Conservation (phyloP, 2,329 filamentous ascomycete species). For the Parasarocladium wereldwijsianum region DNA sequence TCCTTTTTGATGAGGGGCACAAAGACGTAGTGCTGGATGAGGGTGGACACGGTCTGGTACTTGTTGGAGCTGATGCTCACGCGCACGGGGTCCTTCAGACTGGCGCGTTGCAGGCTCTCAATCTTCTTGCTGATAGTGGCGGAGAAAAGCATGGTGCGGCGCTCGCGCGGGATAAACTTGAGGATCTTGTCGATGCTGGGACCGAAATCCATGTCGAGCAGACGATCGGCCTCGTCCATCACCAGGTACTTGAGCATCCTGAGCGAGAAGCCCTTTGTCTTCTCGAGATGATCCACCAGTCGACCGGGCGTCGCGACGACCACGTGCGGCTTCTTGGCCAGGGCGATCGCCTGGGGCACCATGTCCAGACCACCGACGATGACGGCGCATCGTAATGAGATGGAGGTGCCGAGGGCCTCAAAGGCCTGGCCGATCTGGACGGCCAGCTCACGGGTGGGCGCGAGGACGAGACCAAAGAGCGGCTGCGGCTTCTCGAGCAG, state of each 20-base stretch:
- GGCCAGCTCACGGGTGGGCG: conserved; percentile 85
- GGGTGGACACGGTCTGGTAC: conserved; percentile 81
- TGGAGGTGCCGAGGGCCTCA: conserved; percentile 73
- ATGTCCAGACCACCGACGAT: conserved; percentile 94
- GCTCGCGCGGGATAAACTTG: conserved; percentile 67
- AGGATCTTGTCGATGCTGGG: conserved; percentile 87
- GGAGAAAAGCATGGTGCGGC: conserved; percentile 78
- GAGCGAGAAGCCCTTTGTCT: conserved; percentile 90
- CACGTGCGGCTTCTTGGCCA: conserved; percentile 93
- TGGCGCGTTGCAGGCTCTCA: conserved; percentile 81
- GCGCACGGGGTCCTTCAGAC: conserved; percentile 67
- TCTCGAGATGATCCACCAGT: conserved; percentile 82
- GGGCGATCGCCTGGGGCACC: conserved; percentile 77
- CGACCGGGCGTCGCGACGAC: conserved; percentile 85
- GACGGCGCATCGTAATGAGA: conserved; percentile 73
- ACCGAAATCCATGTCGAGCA: conserved; percentile 89
- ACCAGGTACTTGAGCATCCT: conserved; percentile 74
- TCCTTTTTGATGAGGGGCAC: conserved; percentile 82
- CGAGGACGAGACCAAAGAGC: conserved; percentile 77
- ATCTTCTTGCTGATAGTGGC: conserved; percentile 92
- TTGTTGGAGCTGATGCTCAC: conserved; percentile 71
- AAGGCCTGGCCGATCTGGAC: conserved; percentile 82
- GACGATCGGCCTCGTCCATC: conserved; percentile 85
- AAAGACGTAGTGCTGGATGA: conserved; percentile 78
- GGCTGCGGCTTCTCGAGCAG: conserved; percentile 78